Conservation (phyloP, 192 early-diverging fungal genomes). For the Coemansia sp. region DNA sequence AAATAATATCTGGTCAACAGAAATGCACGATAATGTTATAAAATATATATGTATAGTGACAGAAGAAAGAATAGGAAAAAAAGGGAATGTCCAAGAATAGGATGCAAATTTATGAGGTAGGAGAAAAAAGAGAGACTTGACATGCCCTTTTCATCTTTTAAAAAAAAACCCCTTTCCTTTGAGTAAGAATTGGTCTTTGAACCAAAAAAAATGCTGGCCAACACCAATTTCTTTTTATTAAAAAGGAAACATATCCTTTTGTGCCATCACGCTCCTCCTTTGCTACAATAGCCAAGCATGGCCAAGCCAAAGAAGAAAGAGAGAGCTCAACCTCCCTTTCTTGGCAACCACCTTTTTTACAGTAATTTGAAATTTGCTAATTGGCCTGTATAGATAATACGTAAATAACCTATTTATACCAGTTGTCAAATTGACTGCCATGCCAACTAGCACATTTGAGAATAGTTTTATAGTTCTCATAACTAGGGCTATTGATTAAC, state of each 20-base stretch:
- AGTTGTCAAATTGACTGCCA: neutral
- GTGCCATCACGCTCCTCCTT: neutral
- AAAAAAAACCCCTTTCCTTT: neutral
- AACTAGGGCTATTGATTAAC: neutral
- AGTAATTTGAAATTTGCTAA: neutral
- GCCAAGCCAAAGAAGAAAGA: neutral
- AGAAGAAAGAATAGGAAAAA: constrained; percentile 5
- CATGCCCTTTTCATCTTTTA: neutral
- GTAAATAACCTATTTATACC: neutral
- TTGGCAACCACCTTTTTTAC: neutral
- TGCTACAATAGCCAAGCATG: neutral
- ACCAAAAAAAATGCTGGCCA: neutral
- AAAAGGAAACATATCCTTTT: neutral
- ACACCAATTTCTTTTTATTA: neutral
- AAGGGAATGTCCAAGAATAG: neutral
- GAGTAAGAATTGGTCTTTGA: neutral
- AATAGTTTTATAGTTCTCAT: neutral
- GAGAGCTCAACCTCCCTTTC: neutral
- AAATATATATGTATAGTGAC: neutral
- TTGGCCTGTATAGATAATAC: no score
- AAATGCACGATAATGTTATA: constrained; percentile 8
- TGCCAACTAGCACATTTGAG: neutral
- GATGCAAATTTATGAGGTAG: neutral
- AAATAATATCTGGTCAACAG: constrained; percentile 37
- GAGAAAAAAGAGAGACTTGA: neutral